A percentile compares a stretch with the other conserved stretches of the same genome.
Evolutionary conservation across 176 grass and related monocot genomes (phyloP).

Genomic region (Metroxylon sagu): DNA sequence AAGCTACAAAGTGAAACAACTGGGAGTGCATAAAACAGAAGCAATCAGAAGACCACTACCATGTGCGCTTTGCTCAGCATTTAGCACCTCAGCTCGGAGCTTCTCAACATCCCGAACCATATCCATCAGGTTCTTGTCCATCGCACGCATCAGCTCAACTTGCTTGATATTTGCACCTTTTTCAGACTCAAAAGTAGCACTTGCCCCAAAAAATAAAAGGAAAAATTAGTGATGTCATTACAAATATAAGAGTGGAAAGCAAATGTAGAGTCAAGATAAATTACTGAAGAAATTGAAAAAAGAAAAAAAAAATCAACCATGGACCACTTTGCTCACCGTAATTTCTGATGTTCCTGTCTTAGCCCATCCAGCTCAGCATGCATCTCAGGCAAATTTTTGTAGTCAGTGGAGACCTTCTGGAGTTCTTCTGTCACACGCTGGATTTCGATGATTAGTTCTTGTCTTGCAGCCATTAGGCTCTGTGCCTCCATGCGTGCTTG

Average conservation of each 20-base stretch:
- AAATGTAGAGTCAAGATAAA: too few species aligned
- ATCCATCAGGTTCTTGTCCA: conserved; percentile 81
- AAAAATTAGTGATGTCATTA: neutral
- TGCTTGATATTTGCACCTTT: conserved; percentile 72
- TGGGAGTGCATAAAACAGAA: neutral
- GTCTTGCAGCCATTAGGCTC: conserved; percentile 51
- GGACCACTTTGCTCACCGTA: conserved; percentile 39
- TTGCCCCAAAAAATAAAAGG: conserved; percentile 17
- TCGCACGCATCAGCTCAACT: conserved; percentile 44
- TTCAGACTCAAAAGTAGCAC: conserved; percentile 83
- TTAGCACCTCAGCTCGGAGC: conserved; percentile 56
- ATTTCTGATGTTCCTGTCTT: conserved; percentile 64
- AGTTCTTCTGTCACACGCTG: conserved; percentile 53
- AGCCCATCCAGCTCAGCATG: conserved; percentile 64
- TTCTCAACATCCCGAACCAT: conserved; percentile 83
- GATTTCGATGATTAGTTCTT: conserved; percentile 50
- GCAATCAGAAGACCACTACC: neutral
- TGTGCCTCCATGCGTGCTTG: conserved; percentile 74
- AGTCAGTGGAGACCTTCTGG: conserved; percentile 36
- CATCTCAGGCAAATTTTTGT: conserved; percentile 59
- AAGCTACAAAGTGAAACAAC: neutral
- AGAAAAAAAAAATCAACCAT: neutral
- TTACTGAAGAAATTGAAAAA: too few species aligned
- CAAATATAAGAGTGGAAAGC: too few species aligned
- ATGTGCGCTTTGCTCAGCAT: conserved; percentile 34